A percentile compares a stretch with the other conserved stretches of the same genome.
Conservation (phyloP, 441 rosid genomes). For the Erodium moschatum region DNA sequence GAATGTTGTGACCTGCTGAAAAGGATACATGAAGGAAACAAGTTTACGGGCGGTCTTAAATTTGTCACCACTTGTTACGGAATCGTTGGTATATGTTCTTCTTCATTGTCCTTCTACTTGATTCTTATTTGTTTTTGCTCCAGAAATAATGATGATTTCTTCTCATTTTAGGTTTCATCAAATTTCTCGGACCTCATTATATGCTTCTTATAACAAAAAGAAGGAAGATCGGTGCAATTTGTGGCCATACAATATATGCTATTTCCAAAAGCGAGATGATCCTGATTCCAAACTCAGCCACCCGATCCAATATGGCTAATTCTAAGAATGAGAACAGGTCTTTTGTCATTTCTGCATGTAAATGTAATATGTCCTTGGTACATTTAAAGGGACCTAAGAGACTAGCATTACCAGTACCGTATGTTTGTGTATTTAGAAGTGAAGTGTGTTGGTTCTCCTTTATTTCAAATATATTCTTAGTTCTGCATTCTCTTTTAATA, state of each 20-base stretch:
- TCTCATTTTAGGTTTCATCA: slow-evolving; percentile 44
- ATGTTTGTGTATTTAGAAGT: slow-evolving; percentile 42
- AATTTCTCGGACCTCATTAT: slow-evolving; percentile 66
- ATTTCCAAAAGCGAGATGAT: slow-evolving; percentile 52
- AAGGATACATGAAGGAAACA: slow-evolving; percentile 59
- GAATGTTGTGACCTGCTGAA: slow-evolving; percentile 46
- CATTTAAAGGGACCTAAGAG: slow-evolving; percentile 33
- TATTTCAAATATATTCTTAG: background rate
- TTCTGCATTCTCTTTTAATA: slow-evolving; percentile 22
- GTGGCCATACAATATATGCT: slow-evolving; percentile 56
- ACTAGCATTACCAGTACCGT: slow-evolving; percentile 20
- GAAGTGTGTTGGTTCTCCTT: slow-evolving; percentile 23
- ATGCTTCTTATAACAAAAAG: slow-evolving; percentile 62
- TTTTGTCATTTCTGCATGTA: slow-evolving; percentile 64
- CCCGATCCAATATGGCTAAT: slow-evolving; percentile 52
- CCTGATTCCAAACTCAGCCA: slow-evolving; percentile 41
- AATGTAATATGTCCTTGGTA: slow-evolving; percentile 46
- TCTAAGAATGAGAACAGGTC: slow-evolving; percentile 74
- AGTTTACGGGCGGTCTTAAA: slow-evolving; percentile 56
- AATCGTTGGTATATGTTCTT: slow-evolving; percentile 43
- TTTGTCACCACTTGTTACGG: slow-evolving; percentile 65
- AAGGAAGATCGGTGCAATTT: slow-evolving; percentile 61
- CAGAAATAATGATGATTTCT: slow-evolving; percentile 9
- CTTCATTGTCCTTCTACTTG: slow-evolving; percentile 8
- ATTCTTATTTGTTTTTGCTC: background rate